phyloP scores from a whole-genome alignment of 2,329 filamentous ascomycete genomes.

The Calycina marina region DNA sequence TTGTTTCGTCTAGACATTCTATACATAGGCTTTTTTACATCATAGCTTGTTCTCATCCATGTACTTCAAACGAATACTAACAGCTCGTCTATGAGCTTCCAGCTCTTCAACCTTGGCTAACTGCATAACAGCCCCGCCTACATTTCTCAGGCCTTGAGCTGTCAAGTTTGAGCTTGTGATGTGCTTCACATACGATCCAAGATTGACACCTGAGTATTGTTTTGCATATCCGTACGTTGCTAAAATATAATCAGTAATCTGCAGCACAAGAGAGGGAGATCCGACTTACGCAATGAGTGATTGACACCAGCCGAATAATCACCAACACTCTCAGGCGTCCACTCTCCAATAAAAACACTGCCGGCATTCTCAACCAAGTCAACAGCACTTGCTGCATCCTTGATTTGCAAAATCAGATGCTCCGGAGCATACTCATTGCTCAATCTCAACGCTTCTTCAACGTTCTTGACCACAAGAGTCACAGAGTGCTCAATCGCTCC shows the following conservation, averaged over 20 bases:
- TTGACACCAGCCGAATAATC: slow-evolving; percentile 98
- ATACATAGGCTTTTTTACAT: not conserved
- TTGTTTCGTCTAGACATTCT: too few species aligned
- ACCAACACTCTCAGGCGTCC: slow-evolving; percentile 95
- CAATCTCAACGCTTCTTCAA: slow-evolving; percentile 61
- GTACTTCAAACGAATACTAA: slow-evolving; percentile 45
- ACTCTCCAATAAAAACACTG: slow-evolving; percentile 87
- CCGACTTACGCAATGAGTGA: slow-evolving; percentile 85
- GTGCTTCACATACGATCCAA: slow-evolving; percentile 93
- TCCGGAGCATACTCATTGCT: slow-evolving; percentile 95
- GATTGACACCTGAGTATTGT: slow-evolving; percentile 95
- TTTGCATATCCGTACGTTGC: slow-evolving; percentile 97
- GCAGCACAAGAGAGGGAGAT: slow-evolving; percentile 1
- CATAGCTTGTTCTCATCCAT: slow-evolving; percentile 22
- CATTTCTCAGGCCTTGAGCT: slow-evolving; percentile 67
- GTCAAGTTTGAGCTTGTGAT: slow-evolving; percentile 91
- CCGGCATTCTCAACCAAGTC: slow-evolving; percentile 82
- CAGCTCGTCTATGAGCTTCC: slow-evolving; percentile 74
- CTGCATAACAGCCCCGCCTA: slow-evolving; percentile 85
- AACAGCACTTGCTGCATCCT: slow-evolving; percentile 59
- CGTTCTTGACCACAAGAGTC: slow-evolving; percentile 59
- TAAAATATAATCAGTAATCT: slow-evolving; percentile 24
- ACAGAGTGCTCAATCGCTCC: slow-evolving; percentile 85
- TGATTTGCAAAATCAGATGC: slow-evolving; percentile 84
- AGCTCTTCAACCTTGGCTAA: slow-evolving; percentile 87